Percentiles rank a stretch among this genome's conserved stretches.
Evolutionary conservation across 495 filamentous ascomycete species (phyloP).

Genomic region (Lentithecium fluviatile): DNA sequence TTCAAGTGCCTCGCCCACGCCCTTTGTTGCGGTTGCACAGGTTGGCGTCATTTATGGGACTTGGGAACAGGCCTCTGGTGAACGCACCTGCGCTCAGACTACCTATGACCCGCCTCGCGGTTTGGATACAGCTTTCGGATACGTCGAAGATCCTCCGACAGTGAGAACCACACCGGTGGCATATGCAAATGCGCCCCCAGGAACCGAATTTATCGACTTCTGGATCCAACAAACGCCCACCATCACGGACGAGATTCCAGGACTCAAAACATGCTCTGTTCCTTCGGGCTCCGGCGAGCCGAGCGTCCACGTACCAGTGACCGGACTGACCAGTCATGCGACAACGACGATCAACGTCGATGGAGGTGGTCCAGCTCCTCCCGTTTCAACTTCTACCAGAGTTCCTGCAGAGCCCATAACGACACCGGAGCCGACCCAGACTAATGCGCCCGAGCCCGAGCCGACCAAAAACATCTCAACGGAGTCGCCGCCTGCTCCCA

Average conservation of each 20-base stretch:
- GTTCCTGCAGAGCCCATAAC: neutral
- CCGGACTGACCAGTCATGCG: neutral
- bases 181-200: neutral
- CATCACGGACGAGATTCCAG: neutral
- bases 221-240: neutral
- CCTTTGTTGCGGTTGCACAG: neutral
- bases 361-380: neutral
- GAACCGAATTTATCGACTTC: neutral
- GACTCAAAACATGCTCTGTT: neutral
- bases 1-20: neutral
- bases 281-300: constrained; percentile 2
- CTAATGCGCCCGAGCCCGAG: neutral
- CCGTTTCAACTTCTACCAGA: neutral
- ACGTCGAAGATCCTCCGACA: neutral
- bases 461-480: neutral
- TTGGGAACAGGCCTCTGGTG: neutral
- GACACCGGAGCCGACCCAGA: neutral
- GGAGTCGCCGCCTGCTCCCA: neutral
- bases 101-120: neutral
- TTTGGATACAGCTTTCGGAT: neutral
- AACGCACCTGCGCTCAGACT: too few species aligned
- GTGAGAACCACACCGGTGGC: neutral
- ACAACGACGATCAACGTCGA: constrained; percentile 1
- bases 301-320: constrained; percentile 7
- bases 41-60: neutral